Conservation (phyloP, 768 basidiomycete genomes). For the Collybiopsis luxurians region DNA sequence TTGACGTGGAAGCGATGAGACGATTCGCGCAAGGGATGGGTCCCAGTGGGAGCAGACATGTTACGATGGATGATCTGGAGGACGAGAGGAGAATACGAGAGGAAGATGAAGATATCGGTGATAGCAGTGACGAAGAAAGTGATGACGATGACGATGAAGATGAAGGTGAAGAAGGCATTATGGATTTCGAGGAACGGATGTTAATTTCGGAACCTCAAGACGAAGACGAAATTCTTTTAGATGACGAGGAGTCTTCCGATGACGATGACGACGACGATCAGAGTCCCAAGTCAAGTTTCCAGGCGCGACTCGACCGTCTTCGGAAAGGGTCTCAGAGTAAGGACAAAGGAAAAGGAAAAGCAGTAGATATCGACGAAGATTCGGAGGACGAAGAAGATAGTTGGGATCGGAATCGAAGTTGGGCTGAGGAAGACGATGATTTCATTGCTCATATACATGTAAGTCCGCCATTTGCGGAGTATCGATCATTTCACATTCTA, state of each 20-base stretch:
- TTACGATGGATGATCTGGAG: slow-evolving; percentile 67
- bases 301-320: slow-evolving; percentile 39
- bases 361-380: background rate
- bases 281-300: slow-evolving; percentile 43
- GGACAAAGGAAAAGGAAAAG: slow-evolving; percentile 7
- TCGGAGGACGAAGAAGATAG: slow-evolving; percentile 22
- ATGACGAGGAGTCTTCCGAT: slow-evolving; percentile 32
- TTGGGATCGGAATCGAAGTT: slow-evolving; percentile 17
- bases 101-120: slow-evolving; percentile 36
- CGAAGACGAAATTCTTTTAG: slow-evolving; percentile 33
- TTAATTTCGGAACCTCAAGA: slow-evolving; percentile 40
- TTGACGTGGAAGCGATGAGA: slow-evolving; percentile 47
- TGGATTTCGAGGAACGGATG: slow-evolving; percentile 45
- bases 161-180: slow-evolving; percentile 28
- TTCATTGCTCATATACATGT: slow-evolving; percentile 57
- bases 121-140: slow-evolving; percentile 11
- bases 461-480: slow-evolving; percentile 10
- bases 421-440: slow-evolving; percentile 57
- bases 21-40: slow-evolving; percentile 52
- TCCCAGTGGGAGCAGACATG: slow-evolving; percentile 38
- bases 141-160: slow-evolving; percentile 17
- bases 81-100: slow-evolving; percentile 46
- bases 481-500: background rate
- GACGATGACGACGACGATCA: slow-evolving; percentile 31
- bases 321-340: slow-evolving; percentile 14